Percentiles rank a stretch among this genome's conserved stretches.
Evolutionary conservation across 352 stramenopile species (phyloP).

Genomic region (Blastocystis sp.): DNA sequence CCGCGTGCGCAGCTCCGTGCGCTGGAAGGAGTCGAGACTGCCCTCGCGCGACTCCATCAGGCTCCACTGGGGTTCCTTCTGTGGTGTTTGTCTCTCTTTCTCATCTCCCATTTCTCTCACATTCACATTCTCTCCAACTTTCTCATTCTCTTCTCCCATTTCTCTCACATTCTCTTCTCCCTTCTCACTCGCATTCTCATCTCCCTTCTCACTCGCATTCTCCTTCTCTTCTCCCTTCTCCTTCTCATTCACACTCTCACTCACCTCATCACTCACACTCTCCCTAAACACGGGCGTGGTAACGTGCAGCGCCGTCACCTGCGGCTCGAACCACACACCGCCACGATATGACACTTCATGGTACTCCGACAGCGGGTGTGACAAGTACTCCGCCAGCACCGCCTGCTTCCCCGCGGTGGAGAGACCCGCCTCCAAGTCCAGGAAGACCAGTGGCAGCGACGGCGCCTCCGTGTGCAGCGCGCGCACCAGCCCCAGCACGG

Average conservation of each 20-base stretch:
- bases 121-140: neutral
- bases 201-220: no score
- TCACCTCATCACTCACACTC: no score
- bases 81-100: neutral
- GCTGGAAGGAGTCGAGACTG: constrained; percentile 35
- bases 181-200: no score
- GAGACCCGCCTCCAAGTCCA: constrained; percentile 3
- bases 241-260: no score
- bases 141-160: neutral
- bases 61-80: neutral
- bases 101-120: constrained; percentile 2
- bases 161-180: no score
- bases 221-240: no score
- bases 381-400: neutral
- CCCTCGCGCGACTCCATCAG: constrained; percentile 36
- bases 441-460: neutral
- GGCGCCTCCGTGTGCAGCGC: constrained; percentile 43
- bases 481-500: constrained; percentile 42
- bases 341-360: neutral
- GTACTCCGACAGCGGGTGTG: neutral
- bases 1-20: constrained; percentile 25
- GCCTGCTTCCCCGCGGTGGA: neutral
- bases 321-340: constrained; percentile 41
- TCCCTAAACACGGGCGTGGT: constrained; percentile 1
- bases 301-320: neutral